Base-by-base conservation (phyloP, 139 green algal genomes). In the Deuterostichococcus epilithicus region DNA sequence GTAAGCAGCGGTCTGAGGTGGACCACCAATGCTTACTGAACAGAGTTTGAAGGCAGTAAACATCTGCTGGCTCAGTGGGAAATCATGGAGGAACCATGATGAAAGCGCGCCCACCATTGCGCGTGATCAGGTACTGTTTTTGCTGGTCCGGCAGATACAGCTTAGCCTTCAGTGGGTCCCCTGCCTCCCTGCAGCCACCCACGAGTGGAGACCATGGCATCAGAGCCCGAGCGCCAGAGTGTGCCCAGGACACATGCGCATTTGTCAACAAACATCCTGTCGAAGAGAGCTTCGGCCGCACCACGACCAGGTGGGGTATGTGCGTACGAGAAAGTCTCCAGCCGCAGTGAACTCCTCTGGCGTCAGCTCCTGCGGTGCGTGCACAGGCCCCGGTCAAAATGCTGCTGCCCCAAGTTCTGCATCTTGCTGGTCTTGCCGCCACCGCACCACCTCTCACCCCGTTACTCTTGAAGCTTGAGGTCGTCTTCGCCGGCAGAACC, bases 61-160 rank as follows among this genome's bases (percentile, higher is more conserved):
- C 6, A 8, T 69, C 1, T 32, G 36, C 74, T 72, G 6, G 5
- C 38, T 8, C 3, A 59, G 45, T 38, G 28, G 37, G 39, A 5
- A 6, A 22, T n/a, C n/a, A 5, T 45, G 34, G 28, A 67, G 44
- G 42, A 67, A 20, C n/a, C 26, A 4, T 4, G 5, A 59, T 10
- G 39, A 4, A 68, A 37, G 0, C 13, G 42, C n/a, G 36, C 89
- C 23, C 73, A 95, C 91, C 91, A 63, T 92, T 92, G 0, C 91
- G 83, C 0, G 92, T 97, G 28, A 96, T 86, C 0, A 97, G 87
- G 73, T 89, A 97, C 82, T 97, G 93, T 81, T 97, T 97, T 47
- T 91, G 82, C 4, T 74, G 37, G 52, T 63, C 18, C 4, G 93
- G 93, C 20, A 97, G 80, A 78, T 91, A 94, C 23, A 76, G 67